Conservation (phyloP, 768 basidiomycete species). For the Trametes villosa region DNA sequence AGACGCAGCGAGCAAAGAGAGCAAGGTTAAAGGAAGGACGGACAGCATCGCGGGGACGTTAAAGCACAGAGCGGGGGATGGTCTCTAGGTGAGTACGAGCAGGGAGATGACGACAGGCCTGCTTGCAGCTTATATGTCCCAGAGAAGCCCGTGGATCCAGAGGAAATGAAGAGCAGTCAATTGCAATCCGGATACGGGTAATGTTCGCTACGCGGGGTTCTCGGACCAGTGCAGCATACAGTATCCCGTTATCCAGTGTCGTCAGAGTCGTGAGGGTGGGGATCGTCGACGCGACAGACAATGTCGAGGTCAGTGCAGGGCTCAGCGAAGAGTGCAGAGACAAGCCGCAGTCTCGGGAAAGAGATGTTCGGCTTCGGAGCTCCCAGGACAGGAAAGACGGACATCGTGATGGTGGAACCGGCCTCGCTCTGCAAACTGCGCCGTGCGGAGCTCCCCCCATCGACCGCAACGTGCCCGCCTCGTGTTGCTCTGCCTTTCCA, state of each 20-base stretch:
- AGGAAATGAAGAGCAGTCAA: constrained; percentile 10
- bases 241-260: not conserved
- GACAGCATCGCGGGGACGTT: constrained; percentile 23
- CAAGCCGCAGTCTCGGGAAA: not conserved
- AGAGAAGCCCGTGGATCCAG: constrained; percentile 18
- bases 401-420: constrained; percentile 2
- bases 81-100: not conserved
- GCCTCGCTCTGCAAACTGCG: not conserved
- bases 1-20: constrained; percentile 21
- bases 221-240: constrained; percentile 8
- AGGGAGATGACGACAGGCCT: constrained; percentile 7
- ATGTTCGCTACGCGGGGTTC: constrained; percentile 1
- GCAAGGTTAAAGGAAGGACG: constrained; percentile 24
- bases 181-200: constrained; percentile 6
- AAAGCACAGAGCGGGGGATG: not conserved
- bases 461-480: constrained; percentile 14
- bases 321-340: not conserved
- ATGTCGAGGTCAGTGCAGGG: not conserved
- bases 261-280: constrained; percentile 3
- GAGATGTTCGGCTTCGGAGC: not conserved
- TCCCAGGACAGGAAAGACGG: not conserved
- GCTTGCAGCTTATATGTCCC: constrained; percentile 11
- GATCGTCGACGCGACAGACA: not conserved
- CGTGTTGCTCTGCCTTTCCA: not conserved
- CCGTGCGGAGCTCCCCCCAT: constrained; percentile 10